Evolutionary conservation across 2,329 filamentous ascomycete genomes (phyloP).

Genomic region (Aspergillus hiratsukae): DNA sequence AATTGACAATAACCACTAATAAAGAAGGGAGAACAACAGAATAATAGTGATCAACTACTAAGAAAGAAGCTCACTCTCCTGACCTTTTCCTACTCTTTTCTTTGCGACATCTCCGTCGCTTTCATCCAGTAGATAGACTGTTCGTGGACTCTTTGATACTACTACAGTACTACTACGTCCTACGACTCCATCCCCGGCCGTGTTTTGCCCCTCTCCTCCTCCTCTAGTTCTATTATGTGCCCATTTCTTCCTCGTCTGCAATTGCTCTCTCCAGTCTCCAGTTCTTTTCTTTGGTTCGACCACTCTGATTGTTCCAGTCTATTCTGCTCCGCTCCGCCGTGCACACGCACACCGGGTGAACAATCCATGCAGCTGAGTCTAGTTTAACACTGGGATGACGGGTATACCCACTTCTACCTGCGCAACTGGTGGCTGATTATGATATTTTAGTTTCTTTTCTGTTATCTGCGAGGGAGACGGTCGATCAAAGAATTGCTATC

Average conservation of each 20-base stretch:
- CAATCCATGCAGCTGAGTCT: neutral
- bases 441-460: neutral
- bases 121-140: neutral
- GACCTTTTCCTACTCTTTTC: neutral
- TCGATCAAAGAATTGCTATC: neutral
- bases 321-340: slow-evolving; percentile 5
- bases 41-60: too few species aligned
- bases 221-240: neutral
- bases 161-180: too few species aligned
- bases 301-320: neutral
- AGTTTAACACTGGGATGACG: neutral
- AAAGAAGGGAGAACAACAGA: neutral
- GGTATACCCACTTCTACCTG: neutral
- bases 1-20: neutral
- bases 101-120: neutral
- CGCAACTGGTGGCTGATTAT: neutral
- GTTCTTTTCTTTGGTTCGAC: neutral
- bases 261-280: neutral
- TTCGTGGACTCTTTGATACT: too few species aligned
- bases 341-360: slow-evolving; percentile 5
- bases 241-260: neutral
- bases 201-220: neutral
- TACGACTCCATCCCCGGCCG: neutral
- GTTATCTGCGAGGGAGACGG: neutral
- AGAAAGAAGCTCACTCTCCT: neutral